Base-by-base conservation (phyloP, 345 rosid genomes). In the Eucalyptus pauciflora region DNA sequence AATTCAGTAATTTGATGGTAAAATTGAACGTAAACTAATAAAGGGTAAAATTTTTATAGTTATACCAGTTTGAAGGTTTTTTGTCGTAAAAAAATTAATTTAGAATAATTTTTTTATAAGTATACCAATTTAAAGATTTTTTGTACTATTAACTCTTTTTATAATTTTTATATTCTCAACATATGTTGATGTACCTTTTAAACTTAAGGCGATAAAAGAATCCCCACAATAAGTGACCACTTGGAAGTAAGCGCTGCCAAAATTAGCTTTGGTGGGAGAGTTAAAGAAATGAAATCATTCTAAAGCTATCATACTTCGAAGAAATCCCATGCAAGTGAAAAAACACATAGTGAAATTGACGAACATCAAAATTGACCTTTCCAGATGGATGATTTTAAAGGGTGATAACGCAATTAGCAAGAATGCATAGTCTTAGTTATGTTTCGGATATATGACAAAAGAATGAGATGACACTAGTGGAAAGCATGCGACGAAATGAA, bases 1-100 rank as follows among this genome's bases (percentile, higher is more conserved):
- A 52, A 52, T 22, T 17, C 0, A 52, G 0, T 17, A 52, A 52
- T 52, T 52, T 4, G 18, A 52, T 52, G 8, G 0, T 17, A 52
- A 52, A 18, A 17, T 17, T 52, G 18, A 52, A 52, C 18, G 10
- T 1, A 52, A 52, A 52, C 4, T 18, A 52, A 52, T 52, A 1
- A 18, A 52, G 0, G 4, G 0, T 18, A 52, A 17, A 1, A 17
- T 52, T 52, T 52, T 52, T 22, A 52, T 0, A 1, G 0, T 52
- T 52, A 52, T 52, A 52, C 1, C 20, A 52, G 7, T 52, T 52
- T 52, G 24, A 52, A 2, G 24, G 20, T 52, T 52, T 52, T 52
- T 52, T 52, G 7, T 52, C 4, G 0, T 52, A 18, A 52, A 52
- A 50, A 52, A 7, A 18, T 7, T 52, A 52, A 3, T 18, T 52